Percentiles rank a stretch among this genome's conserved stretches.
These are phyloP conservation scores for Lindgomyces ingoldianus DNA, from an alignment of 495 filamentous ascomycete genomes.

Conservation along the genomic window DNA sequence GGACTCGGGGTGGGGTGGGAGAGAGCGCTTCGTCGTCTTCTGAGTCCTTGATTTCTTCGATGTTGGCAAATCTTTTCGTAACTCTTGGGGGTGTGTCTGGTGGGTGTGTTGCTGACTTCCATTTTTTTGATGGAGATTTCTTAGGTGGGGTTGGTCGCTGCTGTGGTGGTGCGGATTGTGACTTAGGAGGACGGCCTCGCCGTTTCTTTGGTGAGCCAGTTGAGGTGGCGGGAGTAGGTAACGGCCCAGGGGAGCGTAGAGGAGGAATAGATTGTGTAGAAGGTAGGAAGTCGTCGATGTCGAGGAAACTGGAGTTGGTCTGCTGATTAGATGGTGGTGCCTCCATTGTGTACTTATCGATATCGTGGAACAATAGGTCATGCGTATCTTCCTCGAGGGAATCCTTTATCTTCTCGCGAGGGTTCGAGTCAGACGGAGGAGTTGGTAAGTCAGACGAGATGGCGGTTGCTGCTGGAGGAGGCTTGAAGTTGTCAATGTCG, in stretches of 20 bases:
- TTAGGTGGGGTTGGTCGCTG: constrained; percentile 9
- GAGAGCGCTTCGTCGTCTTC: constrained; percentile 40
- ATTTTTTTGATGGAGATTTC: neutral
- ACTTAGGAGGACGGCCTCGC: constrained; percentile 38
- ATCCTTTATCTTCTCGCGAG: neutral
- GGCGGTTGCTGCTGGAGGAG: constrained; percentile 2
- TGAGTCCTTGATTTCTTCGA: constrained; percentile 46
- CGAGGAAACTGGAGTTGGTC: constrained; percentile 16
- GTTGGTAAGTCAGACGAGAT: constrained; percentile 4
- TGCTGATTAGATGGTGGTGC: constrained; percentile 16
- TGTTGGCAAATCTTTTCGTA: constrained; percentile 36
- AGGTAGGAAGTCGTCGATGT: constrained; percentile 28
- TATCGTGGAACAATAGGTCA: constrained; percentile 8
- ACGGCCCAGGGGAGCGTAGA: neutral
- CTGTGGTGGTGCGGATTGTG: constrained; percentile 8
- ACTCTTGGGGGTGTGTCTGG: constrained; percentile 13
- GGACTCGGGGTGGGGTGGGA: constrained; percentile 39
- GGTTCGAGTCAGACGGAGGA: neutral
- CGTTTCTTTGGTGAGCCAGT: constrained; percentile 18
- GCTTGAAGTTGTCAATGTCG: constrained; percentile 17
- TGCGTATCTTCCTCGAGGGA: neutral
- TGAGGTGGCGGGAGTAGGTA: neutral
- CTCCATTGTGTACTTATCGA: constrained; percentile 7
- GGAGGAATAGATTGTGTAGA: neutral
- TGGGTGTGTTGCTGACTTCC: neutral